Base-by-base conservation (phyloP, 768 basidiomycete genomes). In the Mycena capillaripes region DNA sequence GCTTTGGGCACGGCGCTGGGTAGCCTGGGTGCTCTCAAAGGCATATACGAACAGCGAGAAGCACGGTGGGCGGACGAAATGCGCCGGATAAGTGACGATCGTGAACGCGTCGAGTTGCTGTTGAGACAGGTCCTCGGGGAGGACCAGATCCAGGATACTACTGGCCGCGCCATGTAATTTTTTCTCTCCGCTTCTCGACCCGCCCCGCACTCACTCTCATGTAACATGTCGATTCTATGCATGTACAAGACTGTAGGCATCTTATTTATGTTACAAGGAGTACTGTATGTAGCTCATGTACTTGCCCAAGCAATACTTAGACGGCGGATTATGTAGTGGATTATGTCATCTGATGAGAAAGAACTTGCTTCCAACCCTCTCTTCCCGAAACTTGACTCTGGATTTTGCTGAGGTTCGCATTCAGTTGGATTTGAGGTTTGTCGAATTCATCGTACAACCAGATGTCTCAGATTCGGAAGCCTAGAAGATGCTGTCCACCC, bases 31-130 rank as follows among this genome's bases (percentile, higher is more conserved):
- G 84, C 87, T 21, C 83, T 95, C 62, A 87, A 90, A 38, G 80
- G 83, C 38, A 90, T 95, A 38, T 94, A 93, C 64, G 91, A 91
- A 25, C 86, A 91, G 72, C 84, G 93, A 21, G 93, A 92, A 78
- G 85, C 86, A 57, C 84, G 93, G 48, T 93, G 93, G 90, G 81
- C 85, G 44, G 91, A 93, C 19, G 93, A 94, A 81, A 91, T 94
- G 87, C 80, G 85, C 29, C 84, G 88, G 68, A 85, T 93, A 67
- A 83, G 85, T 57, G 90, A 91, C 32, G 94, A 95, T 66, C 84
- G 92, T 17, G 91, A 93, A 76, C 81, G 86, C 21, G 89, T 95
- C 4, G 91, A 92, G 74, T 74, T 93, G 63, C 80, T 95, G 48
- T 81, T 95, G 58, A 84, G 83, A 74, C 93, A 95, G 80, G 89